Base-by-base conservation (phyloP, 495 filamentous ascomycete species). In the Aspergillus cristatus region DNA sequence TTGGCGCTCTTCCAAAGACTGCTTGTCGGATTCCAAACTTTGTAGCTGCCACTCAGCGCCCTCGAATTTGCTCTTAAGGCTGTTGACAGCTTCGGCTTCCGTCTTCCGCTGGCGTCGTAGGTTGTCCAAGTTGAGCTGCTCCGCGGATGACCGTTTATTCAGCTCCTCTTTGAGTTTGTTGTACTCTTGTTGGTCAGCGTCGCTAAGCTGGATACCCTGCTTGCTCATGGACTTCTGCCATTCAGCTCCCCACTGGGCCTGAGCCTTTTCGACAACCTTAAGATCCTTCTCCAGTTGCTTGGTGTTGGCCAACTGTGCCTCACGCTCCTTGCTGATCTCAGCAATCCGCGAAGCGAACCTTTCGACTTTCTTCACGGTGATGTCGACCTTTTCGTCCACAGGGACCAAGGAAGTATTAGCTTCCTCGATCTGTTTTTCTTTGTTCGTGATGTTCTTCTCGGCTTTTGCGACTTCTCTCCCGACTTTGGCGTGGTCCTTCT, bases 351-450 rank as follows among this genome's bases (percentile, higher is more conserved):
- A 76, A 24, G 75, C 67, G 42, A 78, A 78, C 20, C 71, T 75
- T 34, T 78, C 73, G 17, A 85, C 69, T 33, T 87, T 81, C 32
- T 72, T 74, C 25, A 65, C 76, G 3, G 84, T 85, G 39, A 91
- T 81, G n/a, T 78, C 71, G 34, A 97, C 80, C 63, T 97, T 97
- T 58, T 95, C 89, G 29, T 93, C 81, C 38, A 95, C 78, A 0
- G 91, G 91, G 5, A 97, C 78, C 12, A 97, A 68, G 10, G 72
- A 78, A 55, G 86, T 94, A 51, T 91, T 79, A 43, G 82, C 78
- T 22, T 86, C 81, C 43, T 96, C 85, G 14, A 95, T 79, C 30
- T 86, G 88, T 60, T 82, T 93, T 58, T 94, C 85, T 54, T 88
- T 90, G 31, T 65, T 70, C 48, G 82, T 82, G 55, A 97, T 94